Conservation (phyloP, 257 asterid genomes). For the Dorcoceras hygrometricum region DNA sequence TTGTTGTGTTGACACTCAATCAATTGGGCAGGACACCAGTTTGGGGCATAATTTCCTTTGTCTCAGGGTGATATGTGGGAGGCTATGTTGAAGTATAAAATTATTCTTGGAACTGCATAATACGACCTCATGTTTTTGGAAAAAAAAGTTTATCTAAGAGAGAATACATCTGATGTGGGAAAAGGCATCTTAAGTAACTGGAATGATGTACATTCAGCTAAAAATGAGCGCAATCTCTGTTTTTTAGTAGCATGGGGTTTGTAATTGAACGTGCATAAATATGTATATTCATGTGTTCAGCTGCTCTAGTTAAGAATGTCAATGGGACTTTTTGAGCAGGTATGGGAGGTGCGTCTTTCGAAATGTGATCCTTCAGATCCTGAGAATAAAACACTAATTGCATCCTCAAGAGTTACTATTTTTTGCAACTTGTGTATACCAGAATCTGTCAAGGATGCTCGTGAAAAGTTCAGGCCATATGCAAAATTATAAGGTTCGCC, state of each 20-base stretch:
- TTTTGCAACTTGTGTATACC: slow-evolving; percentile 68
- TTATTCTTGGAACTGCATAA: not conserved
- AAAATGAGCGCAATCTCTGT: slow-evolving; percentile 2
- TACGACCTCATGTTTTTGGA: not conserved
- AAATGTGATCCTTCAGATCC: slow-evolving; percentile 38
- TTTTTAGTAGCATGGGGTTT: not conserved
- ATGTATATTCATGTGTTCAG: not conserved
- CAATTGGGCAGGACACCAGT: not conserved
- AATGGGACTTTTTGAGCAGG: slow-evolving; percentile 27
- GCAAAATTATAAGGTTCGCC: slow-evolving; percentile 48
- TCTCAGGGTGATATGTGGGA: not conserved
- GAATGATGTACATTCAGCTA: not conserved
- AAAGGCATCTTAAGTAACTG: not conserved
- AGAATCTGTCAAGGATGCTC: slow-evolving; percentile 47
- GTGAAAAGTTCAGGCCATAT: slow-evolving; percentile 43
- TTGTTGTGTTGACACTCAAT: not conserved
- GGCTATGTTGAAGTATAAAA: not conserved
- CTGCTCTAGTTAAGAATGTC: not conserved
- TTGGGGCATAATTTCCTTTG: not conserved
- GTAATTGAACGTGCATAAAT: not conserved
- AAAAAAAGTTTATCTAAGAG: not conserved
- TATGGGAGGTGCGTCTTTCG: slow-evolving; percentile 74
- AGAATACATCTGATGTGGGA: not conserved
- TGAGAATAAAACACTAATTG: slow-evolving; percentile 39
- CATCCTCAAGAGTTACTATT: slow-evolving; percentile 77